Percentiles rank a stretch among this genome's conserved stretches.
Evolutionary conservation across 2,329 filamentous ascomycete species (phyloP).

Genomic region (Ascochyta lentis): DNA sequence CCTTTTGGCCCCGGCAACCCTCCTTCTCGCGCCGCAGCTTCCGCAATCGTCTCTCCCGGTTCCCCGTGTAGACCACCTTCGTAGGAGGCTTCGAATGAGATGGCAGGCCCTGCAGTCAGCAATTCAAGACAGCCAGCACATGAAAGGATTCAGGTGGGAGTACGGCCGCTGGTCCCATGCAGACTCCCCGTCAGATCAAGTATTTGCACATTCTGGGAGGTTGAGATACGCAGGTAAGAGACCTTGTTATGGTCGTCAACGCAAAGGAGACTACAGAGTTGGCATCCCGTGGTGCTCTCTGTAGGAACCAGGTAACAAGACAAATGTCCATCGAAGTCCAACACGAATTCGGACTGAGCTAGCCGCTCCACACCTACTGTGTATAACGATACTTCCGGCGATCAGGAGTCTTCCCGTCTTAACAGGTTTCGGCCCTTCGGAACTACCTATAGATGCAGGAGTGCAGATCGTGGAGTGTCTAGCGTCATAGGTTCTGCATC

Average conservation of each 20-base stretch:
- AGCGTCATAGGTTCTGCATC: slow-evolving; percentile 1
- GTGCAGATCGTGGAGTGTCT: slow-evolving; percentile 6
- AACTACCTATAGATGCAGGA: slow-evolving; percentile 1
- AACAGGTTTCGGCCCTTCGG: slow-evolving; percentile 4
- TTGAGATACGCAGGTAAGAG: too few relatives aligned
- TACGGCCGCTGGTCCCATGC: too few relatives aligned
- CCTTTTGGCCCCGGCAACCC: not conserved
- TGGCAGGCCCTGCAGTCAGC: not conserved
- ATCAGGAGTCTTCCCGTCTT: not conserved
- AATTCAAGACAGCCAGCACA: not conserved
- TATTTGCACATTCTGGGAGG: too few relatives aligned
- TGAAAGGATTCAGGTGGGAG: not conserved
- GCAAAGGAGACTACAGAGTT: not conserved
- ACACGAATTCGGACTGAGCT: not conserved
- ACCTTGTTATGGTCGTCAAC: not conserved
- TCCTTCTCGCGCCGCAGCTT: not conserved
- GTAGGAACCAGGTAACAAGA: not conserved
- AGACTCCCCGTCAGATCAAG: too few relatives aligned
- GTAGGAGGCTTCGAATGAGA: not conserved
- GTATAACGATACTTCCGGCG: not conserved
- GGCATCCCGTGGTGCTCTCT: not conserved
- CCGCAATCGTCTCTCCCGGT: not conserved
- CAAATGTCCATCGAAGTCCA: not conserved
- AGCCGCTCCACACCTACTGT: not conserved
- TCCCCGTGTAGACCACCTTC: not conserved